phyloP scores from a whole-genome alignment of 176 grass and related monocot genomes.

The Echinochloa phyllopogon region DNA sequence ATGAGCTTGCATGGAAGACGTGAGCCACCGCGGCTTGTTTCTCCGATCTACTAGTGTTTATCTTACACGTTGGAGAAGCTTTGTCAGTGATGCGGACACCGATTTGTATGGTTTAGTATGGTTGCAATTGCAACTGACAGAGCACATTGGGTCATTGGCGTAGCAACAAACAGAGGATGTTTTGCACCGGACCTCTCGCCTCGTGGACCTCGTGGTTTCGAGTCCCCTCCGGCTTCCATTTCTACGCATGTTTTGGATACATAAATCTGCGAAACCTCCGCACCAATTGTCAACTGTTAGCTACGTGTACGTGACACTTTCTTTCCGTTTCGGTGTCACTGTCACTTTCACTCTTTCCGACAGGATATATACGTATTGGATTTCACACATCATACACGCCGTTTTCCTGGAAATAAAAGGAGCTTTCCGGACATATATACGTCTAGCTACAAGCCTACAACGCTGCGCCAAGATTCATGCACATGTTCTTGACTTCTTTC shows the following conservation, averaged over 20 bases:
- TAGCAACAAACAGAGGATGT: too few species aligned
- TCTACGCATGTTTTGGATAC: background rate
- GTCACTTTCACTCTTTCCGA: background rate
- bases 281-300: background rate
- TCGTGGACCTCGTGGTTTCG: too few species aligned
- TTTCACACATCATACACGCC: background rate
- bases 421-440: too few species aligned
- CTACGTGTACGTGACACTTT: background rate
- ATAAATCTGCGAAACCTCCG: background rate
- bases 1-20: background rate
- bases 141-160: too few species aligned
- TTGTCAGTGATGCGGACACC: too few species aligned
- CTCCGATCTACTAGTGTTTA: too few species aligned
- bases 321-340: background rate
- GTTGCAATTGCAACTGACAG: too few species aligned
- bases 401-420: background rate
- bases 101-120: too few species aligned
- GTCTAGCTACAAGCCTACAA: too few species aligned
- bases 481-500: background rate
- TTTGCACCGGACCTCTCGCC: too few species aligned
- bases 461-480: background rate
- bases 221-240: background rate
- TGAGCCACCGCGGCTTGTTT: too few species aligned
- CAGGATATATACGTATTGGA: background rate
- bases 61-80: too few species aligned